Conservation (phyloP, 495 filamentous ascomycete genomes). For the Tetracladium setigerum region DNA sequence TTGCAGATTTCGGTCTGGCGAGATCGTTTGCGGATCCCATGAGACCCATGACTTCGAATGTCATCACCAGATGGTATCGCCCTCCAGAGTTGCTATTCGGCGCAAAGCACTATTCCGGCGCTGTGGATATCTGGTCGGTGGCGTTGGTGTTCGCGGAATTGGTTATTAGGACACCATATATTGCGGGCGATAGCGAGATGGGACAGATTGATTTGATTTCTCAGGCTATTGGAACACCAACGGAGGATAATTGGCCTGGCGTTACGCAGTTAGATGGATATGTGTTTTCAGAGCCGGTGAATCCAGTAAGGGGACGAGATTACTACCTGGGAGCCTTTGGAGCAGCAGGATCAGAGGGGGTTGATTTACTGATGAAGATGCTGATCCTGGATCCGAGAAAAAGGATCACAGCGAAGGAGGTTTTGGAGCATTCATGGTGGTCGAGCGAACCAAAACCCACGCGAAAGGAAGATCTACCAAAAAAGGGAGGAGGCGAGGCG, state of each 20-base stretch:
- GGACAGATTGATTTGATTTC: constrained; percentile 73
- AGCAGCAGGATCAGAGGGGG: constrained; percentile 69
- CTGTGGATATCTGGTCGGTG: constrained; percentile 94
- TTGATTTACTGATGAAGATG: constrained; percentile 83
- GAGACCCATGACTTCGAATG: constrained; percentile 80
- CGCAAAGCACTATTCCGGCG: constrained; percentile 79
- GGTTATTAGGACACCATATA: constrained; percentile 68
- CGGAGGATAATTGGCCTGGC: constrained; percentile 92
- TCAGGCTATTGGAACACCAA: constrained; percentile 80
- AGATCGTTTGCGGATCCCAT: constrained; percentile 84
- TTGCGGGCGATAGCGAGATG: constrained; percentile 75
- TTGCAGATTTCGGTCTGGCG: constrained; percentile 96
- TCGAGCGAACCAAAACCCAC: constrained; percentile 74
- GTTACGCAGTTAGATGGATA: constrained; percentile 77
- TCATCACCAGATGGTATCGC: constrained; percentile 96
- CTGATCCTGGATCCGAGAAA: constrained; percentile 77
- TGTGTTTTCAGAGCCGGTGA: constrained; percentile 47
- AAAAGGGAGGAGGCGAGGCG: constrained; percentile 55
- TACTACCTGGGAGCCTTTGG: constrained; percentile 66
- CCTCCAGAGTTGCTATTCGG: constrained; percentile 90
- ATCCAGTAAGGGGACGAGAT: constrained; percentile 58
- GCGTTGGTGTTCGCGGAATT: constrained; percentile 91
- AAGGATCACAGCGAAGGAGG: constrained; percentile 63
- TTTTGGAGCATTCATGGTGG: constrained; percentile 86
- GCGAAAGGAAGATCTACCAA: constrained; percentile 72